Base-by-base conservation (phyloP, 331 rosid genomes). In the Acacia concinna region DNA sequence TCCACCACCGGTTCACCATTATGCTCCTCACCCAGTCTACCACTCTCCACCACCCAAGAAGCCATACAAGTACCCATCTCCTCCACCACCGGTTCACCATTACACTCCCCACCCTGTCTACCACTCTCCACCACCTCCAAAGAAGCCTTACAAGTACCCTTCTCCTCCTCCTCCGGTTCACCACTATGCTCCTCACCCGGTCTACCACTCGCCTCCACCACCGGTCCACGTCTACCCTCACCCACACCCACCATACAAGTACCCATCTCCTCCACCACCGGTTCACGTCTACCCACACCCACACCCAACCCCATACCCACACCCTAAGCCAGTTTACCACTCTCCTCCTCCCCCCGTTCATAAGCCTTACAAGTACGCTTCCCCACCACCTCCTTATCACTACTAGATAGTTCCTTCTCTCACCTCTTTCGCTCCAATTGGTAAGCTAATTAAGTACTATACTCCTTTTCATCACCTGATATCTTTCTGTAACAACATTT, bases 301-400 rank as follows among this genome's bases (percentile, higher is more conserved):
- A 23, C 62, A 54, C 30, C 59, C 59, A 52, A 3, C 8, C 5
- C 62, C 62, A 52, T 30, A 37, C n/a, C 54, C 66, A 66, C 54
- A 56, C 63, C 63, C 32, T 4, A 11, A 62, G 66, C 12, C 37
- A 41, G 2, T 74, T 1, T 56, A 84, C 77, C 84, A 76, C 77
- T 56, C 32, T 56, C 63, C 62, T 21, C 62, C 62, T 54, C 63
- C 63, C 9, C 63, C 63, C 1, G 32, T 25, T 56, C 67, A 60
- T 38, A 60, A 60, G 38, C 67, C 67, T 14, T 60, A 60, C 67
- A 28, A 28, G 37, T 60, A 60, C 37, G 67, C 67, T 60, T 60
- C 94, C 32, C 93, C 97, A 46, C 96, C 97, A 73, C 97, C 88
- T 73, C 97, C 90, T 31, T 60, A 86, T 84, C 86, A 85, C 82